Percentiles rank a stretch among this genome's conserved stretches.
Conservation (phyloP, 2,329 filamentous ascomycete species). For the Lecanoromycetidae sp. region DNA sequence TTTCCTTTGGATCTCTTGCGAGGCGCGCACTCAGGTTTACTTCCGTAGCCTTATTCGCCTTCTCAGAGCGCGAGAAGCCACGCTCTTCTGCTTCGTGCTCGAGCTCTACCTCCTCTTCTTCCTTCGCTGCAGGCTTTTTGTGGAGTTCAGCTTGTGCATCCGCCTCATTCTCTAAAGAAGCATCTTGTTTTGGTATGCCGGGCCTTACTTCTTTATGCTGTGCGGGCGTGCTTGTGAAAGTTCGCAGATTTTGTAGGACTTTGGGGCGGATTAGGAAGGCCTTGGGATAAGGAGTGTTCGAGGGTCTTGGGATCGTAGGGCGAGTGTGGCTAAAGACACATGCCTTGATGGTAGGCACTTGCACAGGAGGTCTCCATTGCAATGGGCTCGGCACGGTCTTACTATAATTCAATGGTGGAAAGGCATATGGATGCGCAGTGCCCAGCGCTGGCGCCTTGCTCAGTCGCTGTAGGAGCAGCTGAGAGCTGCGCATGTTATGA, state of each 20-base stretch:
- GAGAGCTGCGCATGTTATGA: slow-evolving; percentile 16
- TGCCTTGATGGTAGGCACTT: not conserved
- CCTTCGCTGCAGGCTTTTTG: not conserved
- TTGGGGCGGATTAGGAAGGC: not conserved
- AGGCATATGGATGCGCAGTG: slow-evolving; percentile 6
- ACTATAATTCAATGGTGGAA: not conserved
- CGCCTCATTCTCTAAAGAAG: slow-evolving; percentile 3
- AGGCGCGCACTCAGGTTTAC: slow-evolving; percentile 80
- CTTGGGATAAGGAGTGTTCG: no score
- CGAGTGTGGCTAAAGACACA: not conserved
- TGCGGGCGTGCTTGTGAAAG: slow-evolving; percentile 12
- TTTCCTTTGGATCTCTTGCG: slow-evolving; percentile 59
- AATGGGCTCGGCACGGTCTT: not conserved
- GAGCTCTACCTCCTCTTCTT: slow-evolving; percentile 26
- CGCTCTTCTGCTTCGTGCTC: slow-evolving; percentile 43
- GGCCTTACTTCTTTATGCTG: not conserved
- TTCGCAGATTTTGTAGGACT: not conserved
- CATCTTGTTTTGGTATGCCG: not conserved
- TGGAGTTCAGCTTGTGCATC: slow-evolving; percentile 4
- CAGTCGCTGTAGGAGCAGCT: slow-evolving; percentile 17
- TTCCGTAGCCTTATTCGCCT: slow-evolving; percentile 73
- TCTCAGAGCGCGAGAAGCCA: slow-evolving; percentile 64
- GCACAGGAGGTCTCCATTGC: not conserved
- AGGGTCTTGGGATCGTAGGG: not conserved
- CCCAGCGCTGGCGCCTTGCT: slow-evolving; percentile 8